These are phyloP conservation scores for Microthyrium microscopicum DNA, from an alignment of 2,329 filamentous ascomycete genomes.

Conservation along the genomic window DNA sequence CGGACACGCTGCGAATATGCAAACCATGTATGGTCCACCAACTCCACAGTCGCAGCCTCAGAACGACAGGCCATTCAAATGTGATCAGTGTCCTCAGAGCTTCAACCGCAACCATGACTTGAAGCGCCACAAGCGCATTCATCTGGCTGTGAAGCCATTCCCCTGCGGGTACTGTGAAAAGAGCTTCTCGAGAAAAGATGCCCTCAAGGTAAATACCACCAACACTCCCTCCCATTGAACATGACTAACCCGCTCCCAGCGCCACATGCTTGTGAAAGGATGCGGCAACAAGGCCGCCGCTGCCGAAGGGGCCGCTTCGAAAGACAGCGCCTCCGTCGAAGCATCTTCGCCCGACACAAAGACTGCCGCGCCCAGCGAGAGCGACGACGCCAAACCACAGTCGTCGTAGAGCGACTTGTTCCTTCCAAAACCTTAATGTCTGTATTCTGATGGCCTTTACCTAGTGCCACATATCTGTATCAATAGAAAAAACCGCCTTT, in stretches of 20 bases:
- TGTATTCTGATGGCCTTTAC: neutral
- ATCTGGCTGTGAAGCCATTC: slow-evolving; percentile 88
- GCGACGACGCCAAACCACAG: slow-evolving; percentile 6
- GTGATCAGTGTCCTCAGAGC: slow-evolving; percentile 77
- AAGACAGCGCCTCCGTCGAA: too few species aligned
- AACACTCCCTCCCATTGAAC: neutral
- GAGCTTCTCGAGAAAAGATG: slow-evolving; percentile 92
- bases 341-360: slow-evolving; percentile 11
- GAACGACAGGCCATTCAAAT: slow-evolving; percentile 83
- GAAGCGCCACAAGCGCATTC: slow-evolving; percentile 90
- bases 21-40: slow-evolving; percentile 39
- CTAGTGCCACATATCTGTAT: neutral
- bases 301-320: slow-evolving; percentile 18
- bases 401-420: too few species aligned
- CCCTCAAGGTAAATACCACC: slow-evolving; percentile 60
- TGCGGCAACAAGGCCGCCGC: slow-evolving; percentile 37
- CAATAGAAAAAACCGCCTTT: too few species aligned
- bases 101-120: slow-evolving; percentile 95
- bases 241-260: slow-evolving; percentile 24
- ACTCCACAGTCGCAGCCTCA: slow-evolving; percentile 32
- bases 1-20: slow-evolving; percentile 47
- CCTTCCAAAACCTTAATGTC: neutral
- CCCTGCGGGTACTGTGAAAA: slow-evolving; percentile 86
- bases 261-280: slow-evolving; percentile 51
- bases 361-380: slow-evolving; percentile 3